Conservation (phyloP, 2,329 filamentous ascomycete species). For the Aspergillus sp. region DNA sequence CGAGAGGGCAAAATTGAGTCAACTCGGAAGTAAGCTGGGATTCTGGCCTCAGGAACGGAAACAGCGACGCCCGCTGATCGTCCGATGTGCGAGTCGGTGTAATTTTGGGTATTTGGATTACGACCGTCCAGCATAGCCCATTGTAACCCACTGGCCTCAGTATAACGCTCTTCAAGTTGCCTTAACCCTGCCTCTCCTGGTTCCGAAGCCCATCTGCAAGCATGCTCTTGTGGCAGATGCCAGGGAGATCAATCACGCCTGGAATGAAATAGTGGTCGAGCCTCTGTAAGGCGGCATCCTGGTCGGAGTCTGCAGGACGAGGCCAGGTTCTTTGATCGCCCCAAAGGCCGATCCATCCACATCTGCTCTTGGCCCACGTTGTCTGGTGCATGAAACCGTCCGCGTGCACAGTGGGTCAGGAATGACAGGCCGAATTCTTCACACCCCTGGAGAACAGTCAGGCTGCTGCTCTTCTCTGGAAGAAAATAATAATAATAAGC, state of each 20-base stretch:
- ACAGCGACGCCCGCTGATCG: conserved; percentile 23
- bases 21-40: background rate
- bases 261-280: background rate
- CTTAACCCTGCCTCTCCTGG: background rate
- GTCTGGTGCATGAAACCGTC: conserved; percentile 40
- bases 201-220: too few species aligned
- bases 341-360: conserved; percentile 26
- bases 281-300: conserved; percentile 7
- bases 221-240: too few species aligned
- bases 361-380: conserved; percentile 37
- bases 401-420: conserved; percentile 40
- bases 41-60: conserved; percentile 16
- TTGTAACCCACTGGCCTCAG: background rate
- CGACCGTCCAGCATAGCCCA: background rate
- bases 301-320: conserved; percentile 19
- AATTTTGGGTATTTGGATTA: conserved; percentile 1
- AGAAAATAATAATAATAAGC: background rate
- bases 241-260: background rate
- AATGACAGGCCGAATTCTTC: conserved; percentile 39
- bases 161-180: background rate
- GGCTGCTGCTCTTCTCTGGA: background rate
- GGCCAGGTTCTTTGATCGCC: conserved; percentile 25
- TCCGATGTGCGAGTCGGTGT: conserved; percentile 15
- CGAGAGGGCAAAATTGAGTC: background rate
- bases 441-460: conserved; percentile 21